Evolutionary conservation across 306 rosid genomes (phyloP).

Genomic region (Nissolia schottii): DNA sequence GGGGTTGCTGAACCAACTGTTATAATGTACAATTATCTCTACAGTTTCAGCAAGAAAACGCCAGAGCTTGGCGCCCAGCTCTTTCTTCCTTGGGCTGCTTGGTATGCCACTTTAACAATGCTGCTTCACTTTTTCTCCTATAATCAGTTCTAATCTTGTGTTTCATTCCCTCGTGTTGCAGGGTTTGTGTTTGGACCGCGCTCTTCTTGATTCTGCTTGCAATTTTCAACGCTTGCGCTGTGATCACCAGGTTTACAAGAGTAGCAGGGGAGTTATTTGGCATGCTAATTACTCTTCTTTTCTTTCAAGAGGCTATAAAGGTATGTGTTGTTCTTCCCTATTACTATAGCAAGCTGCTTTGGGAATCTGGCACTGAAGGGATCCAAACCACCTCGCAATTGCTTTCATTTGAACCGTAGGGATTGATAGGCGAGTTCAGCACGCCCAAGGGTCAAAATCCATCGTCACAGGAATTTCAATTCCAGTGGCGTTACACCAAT

Average conservation of each 20-base stretch:
- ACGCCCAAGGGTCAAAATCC: slow-evolving; percentile 39
- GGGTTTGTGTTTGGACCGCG: slow-evolving; percentile 92
- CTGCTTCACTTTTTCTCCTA: not conserved
- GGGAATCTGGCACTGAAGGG: not conserved
- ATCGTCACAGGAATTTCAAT: slow-evolving; percentile 36
- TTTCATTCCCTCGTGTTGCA: slow-evolving; percentile 36
- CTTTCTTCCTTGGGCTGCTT: slow-evolving; percentile 75
- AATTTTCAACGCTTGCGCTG: slow-evolving; percentile 63
- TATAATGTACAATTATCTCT: slow-evolving; percentile 78
- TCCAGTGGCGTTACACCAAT: slow-evolving; percentile 68
- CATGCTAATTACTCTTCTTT: slow-evolving; percentile 80
- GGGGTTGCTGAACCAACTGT: slow-evolving; percentile 99
- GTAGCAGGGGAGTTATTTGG: slow-evolving; percentile 83
- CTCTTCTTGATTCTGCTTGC: slow-evolving; percentile 67
- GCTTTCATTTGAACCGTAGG: slow-evolving; percentile 44
- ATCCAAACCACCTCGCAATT: slow-evolving; percentile 16
- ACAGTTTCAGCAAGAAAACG: slow-evolving; percentile 46
- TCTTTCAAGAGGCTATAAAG: slow-evolving; percentile 88
- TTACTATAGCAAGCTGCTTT: slow-evolving; percentile 5
- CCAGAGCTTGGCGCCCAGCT: slow-evolving; percentile 57
- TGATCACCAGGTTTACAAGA: slow-evolving; percentile 81
- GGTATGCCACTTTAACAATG: slow-evolving; percentile 37
- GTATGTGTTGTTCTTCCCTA: slow-evolving; percentile 34
- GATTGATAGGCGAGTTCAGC: slow-evolving; percentile 66
- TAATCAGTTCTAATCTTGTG: not conserved